Percentiles rank a stretch among this genome's conserved stretches.
Evolutionary conservation across 306 rosid genomes (phyloP).

Genomic region (Hylodesmum podocarpum): DNA sequence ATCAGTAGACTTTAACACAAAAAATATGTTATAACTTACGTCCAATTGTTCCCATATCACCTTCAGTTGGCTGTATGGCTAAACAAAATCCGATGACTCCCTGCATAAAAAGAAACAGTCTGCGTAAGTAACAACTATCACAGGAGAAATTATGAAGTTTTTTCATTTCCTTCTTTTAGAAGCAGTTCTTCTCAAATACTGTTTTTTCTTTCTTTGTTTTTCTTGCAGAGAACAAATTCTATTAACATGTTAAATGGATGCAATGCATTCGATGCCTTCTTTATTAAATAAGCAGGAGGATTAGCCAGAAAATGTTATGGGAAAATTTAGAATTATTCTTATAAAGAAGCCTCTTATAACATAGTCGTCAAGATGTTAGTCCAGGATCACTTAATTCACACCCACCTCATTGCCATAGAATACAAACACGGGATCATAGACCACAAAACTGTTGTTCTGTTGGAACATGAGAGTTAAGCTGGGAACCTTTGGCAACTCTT

Average conservation of each 20-base stretch:
- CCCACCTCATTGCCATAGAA: slow-evolving; percentile 56
- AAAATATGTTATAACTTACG: slow-evolving; percentile 64
- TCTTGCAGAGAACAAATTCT: not conserved
- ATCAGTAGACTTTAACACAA: not conserved
- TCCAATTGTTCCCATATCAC: slow-evolving; percentile 76
- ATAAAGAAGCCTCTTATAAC: not conserved
- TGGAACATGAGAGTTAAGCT: slow-evolving; percentile 65
- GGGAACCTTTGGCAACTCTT: slow-evolving; percentile 66
- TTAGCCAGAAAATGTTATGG: not conserved
- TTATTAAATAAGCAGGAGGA: not conserved
- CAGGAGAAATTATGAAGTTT: not conserved
- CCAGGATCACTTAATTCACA: slow-evolving; percentile 24
- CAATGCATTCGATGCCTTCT: not conserved
- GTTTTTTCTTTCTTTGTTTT: not conserved
- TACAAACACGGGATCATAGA: slow-evolving; percentile 59
- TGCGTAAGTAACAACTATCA: slow-evolving; percentile 4
- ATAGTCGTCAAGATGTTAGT: not conserved
- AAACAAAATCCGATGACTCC: slow-evolving; percentile 75
- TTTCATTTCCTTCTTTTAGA: not conserved
- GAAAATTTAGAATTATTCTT: not conserved
- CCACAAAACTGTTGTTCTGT: slow-evolving; percentile 77
- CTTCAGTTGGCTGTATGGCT: slow-evolving; percentile 76
- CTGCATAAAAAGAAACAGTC: slow-evolving; percentile 49
- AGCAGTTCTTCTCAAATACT: not conserved
- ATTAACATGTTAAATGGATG: slow-evolving; percentile 3